Percentiles rank a stretch among this genome's conserved stretches.
Evolutionary conservation across 1,284 basidiomycete genomes (phyloP).

Genomic region (Tetrapyrgos nigripes): DNA sequence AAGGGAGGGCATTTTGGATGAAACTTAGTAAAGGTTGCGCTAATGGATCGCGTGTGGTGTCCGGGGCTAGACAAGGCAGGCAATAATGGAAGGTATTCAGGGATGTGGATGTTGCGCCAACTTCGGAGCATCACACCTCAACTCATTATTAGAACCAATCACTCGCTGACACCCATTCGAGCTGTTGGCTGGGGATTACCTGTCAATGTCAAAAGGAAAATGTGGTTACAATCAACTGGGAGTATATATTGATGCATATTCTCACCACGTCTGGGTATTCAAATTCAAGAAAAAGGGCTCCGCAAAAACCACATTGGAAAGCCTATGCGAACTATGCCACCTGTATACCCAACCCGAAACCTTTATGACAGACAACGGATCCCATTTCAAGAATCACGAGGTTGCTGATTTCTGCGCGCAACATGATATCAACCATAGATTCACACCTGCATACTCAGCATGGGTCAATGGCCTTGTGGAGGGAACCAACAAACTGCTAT

Average conservation of each 20-base stretch:
- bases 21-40: conserved; percentile 31
- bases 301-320: conserved; percentile 28
- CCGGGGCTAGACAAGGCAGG: conserved; percentile 34
- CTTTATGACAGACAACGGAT: conserved; percentile 44
- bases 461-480: conserved; percentile 46
- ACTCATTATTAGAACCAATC: conserved; percentile 41
- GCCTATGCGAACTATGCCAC: conserved; percentile 27
- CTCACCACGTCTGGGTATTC: conserved; percentile 28
- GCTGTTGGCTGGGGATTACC: conserved; percentile 38
- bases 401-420: conserved; percentile 34
- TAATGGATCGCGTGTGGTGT: conserved; percentile 32
- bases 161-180: conserved; percentile 40
- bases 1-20: conserved; percentile 34
- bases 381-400: conserved; percentile 42
- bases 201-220: conserved; percentile 39
- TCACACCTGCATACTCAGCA: conserved; percentile 42
- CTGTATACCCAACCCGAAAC: conserved; percentile 30
- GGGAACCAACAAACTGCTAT: conserved; percentile 36
- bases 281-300: too few species aligned
- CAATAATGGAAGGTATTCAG: conserved; percentile 33
- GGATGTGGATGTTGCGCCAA: conserved; percentile 35
- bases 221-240: conserved; percentile 35
- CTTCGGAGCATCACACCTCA: conserved; percentile 30
- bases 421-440: conserved; percentile 23
- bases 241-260: conserved; percentile 33